Percentiles rank a stretch among this genome's conserved stretches.
Evolutionary conservation across 2,329 filamentous ascomycete genomes (phyloP).

Genomic region (Fusarium sp.): DNA sequence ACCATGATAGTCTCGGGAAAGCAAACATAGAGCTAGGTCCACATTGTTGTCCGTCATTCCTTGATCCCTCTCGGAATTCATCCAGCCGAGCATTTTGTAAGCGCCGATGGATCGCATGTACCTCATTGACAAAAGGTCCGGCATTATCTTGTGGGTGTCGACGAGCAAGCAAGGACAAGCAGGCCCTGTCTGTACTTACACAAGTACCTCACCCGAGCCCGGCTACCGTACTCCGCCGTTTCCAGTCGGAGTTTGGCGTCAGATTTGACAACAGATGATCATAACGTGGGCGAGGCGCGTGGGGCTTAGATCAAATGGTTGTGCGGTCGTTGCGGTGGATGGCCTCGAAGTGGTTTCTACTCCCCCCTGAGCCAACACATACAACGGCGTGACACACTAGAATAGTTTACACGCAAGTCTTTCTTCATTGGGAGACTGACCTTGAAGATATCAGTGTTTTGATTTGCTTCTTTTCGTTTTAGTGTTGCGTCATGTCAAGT

Average conservation of each 20-base stretch:
- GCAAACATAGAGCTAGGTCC: conserved; percentile 33
- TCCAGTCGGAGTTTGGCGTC: conserved; percentile 4
- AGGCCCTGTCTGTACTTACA: conserved; percentile 13
- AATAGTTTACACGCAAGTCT: neutral
- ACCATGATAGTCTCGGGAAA: conserved; percentile 19
- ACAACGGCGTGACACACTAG: neutral
- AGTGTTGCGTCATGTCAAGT: neutral
- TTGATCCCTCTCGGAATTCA: neutral
- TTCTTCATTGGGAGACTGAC: neutral
- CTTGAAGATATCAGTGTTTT: neutral
- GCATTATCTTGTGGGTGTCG: conserved; percentile 1
- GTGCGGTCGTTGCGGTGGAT: conserved; percentile 27
- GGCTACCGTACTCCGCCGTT: neutral
- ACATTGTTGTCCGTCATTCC: conserved; percentile 1
- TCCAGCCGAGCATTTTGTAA: conserved; percentile 6
- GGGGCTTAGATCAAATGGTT: conserved; percentile 17
- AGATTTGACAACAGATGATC: neutral
- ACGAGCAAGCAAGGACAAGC: neutral
- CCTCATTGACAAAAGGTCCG: conserved; percentile 7
- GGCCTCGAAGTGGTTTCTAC: conserved; percentile 19
- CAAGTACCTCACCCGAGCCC: neutral
- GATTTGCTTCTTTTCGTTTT: neutral
- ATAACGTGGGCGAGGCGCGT: conserved; percentile 17
- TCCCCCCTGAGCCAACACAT: conserved; percentile 19
- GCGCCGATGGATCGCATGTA: conserved; percentile 12